Conservation (phyloP, 2,329 filamentous ascomycete genomes). For the Harringtonia aguacate region DNA sequence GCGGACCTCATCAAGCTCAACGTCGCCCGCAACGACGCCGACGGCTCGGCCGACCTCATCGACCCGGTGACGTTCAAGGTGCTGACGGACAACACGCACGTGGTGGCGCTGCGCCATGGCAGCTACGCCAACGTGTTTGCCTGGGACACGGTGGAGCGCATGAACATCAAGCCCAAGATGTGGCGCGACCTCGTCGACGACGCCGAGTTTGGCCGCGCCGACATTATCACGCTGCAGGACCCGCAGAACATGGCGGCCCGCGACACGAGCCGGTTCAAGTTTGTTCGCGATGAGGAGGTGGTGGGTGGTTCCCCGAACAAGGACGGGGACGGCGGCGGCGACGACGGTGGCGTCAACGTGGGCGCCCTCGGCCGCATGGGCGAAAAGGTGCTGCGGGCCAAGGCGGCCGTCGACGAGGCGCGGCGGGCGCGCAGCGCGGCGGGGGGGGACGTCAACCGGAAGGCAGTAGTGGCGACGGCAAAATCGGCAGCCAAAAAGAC, state of each 20-base stretch:
- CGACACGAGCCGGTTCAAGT: conserved; percentile 81
- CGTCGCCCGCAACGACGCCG: conserved; percentile 82
- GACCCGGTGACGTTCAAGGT: conserved; percentile 97
- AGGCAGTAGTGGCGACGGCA: conserved; percentile 11
- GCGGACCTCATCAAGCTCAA: conserved; percentile 83
- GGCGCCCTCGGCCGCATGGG: conserved; percentile 66
- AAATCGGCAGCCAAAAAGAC: conserved; percentile 50
- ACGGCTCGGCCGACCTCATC: conserved; percentile 67
- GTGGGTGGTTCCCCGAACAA: conserved; percentile 56
- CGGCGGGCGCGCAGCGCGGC: conserved; percentile 27
- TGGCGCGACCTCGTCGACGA: conserved; percentile 89
- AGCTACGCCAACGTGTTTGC: conserved; percentile 91
- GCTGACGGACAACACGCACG: conserved; percentile 95
- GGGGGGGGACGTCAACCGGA: conserved; percentile 28
- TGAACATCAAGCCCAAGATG: conserved; percentile 96
- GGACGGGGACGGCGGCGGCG: conserved; percentile 52
- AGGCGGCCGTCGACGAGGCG: conserved; percentile 86
- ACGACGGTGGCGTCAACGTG: conserved; percentile 63
- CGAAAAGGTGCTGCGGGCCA: conserved; percentile 80
- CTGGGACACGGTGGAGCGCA: conserved; percentile 86
- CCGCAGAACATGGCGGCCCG: conserved; percentile 78
- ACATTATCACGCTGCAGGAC: conserved; percentile 94
- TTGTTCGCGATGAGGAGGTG: conserved; percentile 78
- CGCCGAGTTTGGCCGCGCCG: conserved; percentile 72
- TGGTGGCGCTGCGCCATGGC: conserved; percentile 72